phyloP scores from a whole-genome alignment of 2,329 filamentous ascomycete genomes.

The Clonostachys rhizophaga region DNA sequence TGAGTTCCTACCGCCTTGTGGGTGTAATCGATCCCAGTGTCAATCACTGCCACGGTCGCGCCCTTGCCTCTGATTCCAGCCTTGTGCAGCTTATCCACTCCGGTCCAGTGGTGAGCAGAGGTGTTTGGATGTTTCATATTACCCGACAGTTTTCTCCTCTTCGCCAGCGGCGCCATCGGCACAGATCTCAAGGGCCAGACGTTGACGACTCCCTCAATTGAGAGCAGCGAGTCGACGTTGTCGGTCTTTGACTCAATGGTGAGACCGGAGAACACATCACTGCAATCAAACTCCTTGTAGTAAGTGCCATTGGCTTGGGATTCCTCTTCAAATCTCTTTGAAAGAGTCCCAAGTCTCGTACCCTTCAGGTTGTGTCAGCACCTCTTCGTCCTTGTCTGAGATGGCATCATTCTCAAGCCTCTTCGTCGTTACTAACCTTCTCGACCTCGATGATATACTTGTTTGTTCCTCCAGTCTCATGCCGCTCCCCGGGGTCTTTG shows the following conservation, averaged over 20 bases:
- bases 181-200: slow-evolving; percentile 27
- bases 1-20: slow-evolving; percentile 22
- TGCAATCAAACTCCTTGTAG: slow-evolving; percentile 23
- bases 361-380: slow-evolving; percentile 1
- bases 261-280: slow-evolving; percentile 26
- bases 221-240: slow-evolving; percentile 21
- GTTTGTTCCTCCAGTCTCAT: slow-evolving; percentile 6
- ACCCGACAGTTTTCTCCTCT: not conserved
- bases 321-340: slow-evolving; percentile 12
- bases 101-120: slow-evolving; percentile 29
- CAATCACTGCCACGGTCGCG: slow-evolving; percentile 29
- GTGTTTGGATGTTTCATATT: slow-evolving; percentile 14
- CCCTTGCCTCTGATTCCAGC: slow-evolving; percentile 29
- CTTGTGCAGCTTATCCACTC: slow-evolving; percentile 28
- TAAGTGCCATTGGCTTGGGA: slow-evolving; percentile 6
- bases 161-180: slow-evolving; percentile 4
- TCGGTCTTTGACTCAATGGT: slow-evolving; percentile 21
- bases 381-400: not conserved
- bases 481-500: not conserved
- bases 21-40: slow-evolving; percentile 32
- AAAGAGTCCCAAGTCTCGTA: slow-evolving; percentile 6
- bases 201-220: slow-evolving; percentile 24
- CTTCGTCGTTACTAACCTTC: slow-evolving; percentile 2
- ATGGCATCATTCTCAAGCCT: not conserved
- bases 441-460: slow-evolving; percentile 16